These are phyloP conservation scores for Neoboletus magnificus DNA, from an alignment of 768 basidiomycete species.

Conservation along the genomic window DNA sequence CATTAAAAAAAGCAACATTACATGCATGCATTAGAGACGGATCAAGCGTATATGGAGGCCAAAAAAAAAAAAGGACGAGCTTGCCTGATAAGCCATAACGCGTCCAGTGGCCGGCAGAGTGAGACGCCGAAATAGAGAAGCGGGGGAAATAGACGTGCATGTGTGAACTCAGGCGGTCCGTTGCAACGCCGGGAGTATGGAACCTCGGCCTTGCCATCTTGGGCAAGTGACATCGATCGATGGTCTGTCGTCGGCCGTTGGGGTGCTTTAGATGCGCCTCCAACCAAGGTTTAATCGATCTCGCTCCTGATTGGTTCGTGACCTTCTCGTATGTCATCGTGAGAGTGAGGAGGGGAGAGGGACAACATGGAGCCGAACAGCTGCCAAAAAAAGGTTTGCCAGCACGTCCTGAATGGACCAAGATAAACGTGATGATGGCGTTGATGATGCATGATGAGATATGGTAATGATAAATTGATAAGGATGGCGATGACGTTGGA, in stretches of 20 bases:
- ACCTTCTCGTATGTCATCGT: constrained; percentile 2
- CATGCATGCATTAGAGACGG: background rate
- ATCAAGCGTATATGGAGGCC: no score
- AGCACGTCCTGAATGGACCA: background rate
- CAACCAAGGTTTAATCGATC: constrained; percentile 20
- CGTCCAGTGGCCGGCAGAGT: background rate
- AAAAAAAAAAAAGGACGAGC: background rate
- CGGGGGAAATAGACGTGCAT: background rate
- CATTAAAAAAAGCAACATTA: background rate
- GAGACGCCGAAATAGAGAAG: background rate
- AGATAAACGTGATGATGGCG: constrained; percentile 14
- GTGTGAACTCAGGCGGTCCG: background rate
- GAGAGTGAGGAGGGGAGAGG: constrained; percentile 5
- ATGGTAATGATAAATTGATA: background rate
- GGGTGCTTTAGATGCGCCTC: background rate
- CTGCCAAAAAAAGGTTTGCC: constrained; percentile 3
- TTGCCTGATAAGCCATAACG: background rate
- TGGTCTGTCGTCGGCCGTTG: background rate
- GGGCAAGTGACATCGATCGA: constrained; percentile 3
- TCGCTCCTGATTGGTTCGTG: constrained; percentile 5
- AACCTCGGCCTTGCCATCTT: constrained; percentile 5
- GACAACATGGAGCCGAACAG: constrained; percentile 6
- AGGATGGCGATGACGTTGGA: background rate
- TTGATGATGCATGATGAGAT: background rate
- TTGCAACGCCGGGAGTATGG: background rate